Evolutionary conservation across 768 basidiomycete species (phyloP).

Genomic region (Xerocomellus dryophilus): DNA sequence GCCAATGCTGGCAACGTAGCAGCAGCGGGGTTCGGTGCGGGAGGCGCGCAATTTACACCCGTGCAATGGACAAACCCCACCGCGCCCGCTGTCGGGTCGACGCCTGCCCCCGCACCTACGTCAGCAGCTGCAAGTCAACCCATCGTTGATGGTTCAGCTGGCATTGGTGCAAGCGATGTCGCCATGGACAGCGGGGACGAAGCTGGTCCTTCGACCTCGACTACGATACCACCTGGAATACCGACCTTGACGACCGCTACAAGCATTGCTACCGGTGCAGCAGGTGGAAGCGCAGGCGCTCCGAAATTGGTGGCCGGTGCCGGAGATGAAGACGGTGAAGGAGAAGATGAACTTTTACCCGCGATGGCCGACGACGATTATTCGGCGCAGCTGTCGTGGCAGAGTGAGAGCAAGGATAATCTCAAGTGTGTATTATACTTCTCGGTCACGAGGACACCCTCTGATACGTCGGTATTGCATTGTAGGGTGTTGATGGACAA

Average conservation of each 20-base stretch:
- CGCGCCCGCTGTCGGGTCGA: constrained; percentile 1
- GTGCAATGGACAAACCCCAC: constrained; percentile 39
- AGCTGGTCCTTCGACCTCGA: constrained; percentile 13
- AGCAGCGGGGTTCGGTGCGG: neutral
- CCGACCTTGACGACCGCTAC: neutral
- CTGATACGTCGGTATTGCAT: neutral
- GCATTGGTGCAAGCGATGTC: constrained; percentile 1
- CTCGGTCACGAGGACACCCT: neutral
- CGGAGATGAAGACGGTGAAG: constrained; percentile 57
- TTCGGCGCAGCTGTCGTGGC: constrained; percentile 77
- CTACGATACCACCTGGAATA: neutral
- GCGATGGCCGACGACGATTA: constrained; percentile 91
- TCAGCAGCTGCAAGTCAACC: constrained; percentile 8
- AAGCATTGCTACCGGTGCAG: neutral
- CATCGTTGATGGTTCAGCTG: neutral
- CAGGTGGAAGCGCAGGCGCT: neutral
- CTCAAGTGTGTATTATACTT: constrained; percentile 53
- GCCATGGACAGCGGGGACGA: constrained; percentile 22
- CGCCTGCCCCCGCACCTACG: constrained; percentile 11
- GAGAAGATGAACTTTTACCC: constrained; percentile 74
- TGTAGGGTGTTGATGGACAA: constrained; percentile 86
- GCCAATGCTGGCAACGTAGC: neutral
- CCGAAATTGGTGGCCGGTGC: constrained; percentile 13
- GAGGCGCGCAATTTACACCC: constrained; percentile 30
- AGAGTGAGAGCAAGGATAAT: constrained; percentile 86